phyloP scores from a whole-genome alignment of 805 yeast species.

The Candida sphagnicola region DNA sequence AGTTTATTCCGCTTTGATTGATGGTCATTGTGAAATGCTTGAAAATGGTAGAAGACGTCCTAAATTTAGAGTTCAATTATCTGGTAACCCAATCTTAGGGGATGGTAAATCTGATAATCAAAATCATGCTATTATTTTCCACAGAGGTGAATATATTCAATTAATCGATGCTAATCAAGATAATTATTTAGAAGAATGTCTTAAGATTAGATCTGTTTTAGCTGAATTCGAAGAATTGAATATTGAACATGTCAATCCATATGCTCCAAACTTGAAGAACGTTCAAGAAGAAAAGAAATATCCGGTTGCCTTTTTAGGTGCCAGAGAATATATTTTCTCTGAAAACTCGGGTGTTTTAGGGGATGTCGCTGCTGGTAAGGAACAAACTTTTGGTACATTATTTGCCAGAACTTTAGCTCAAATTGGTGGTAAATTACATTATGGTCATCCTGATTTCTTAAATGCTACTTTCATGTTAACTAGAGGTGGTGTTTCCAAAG shows the following conservation, averaged over 20 bases:
- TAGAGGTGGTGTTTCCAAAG: conserved; percentile 83
- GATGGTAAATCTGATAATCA: conserved; percentile 86
- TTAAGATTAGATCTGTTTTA: conserved; percentile 69
- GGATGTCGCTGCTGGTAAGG: conserved; percentile 85
- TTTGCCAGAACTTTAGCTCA: conserved; percentile 80
- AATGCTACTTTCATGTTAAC: conserved; percentile 76
- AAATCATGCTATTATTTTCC: conserved; percentile 68
- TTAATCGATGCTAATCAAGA: conserved; percentile 83
- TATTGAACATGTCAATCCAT: conserved; percentile 71
- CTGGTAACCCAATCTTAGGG: conserved; percentile 81
- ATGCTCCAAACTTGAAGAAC: conserved; percentile 66
- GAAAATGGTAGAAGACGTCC: conserved; percentile 59
- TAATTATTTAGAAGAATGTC: conserved; percentile 76
- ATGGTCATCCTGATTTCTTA: conserved; percentile 84
- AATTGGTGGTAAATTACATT: conserved; percentile 79
- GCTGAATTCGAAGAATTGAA: conserved; percentile 69
- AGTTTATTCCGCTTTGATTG: conserved; percentile 65
- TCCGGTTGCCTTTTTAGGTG: conserved; percentile 82
- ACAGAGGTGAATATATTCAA: conserved; percentile 78
- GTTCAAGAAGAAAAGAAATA: conserved; percentile 39
- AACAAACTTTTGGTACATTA: conserved; percentile 82
- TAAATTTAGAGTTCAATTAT: conserved; percentile 58
- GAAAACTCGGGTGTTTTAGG: conserved; percentile 81
- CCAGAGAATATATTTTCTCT: conserved; percentile 79
- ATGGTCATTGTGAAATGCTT: conserved; percentile 61